Percentiles rank a stretch among this genome's conserved stretches.
These are phyloP conservation scores for Hemisphaericaspora xylanilytica DNA, from an alignment of 1,139 yeast species.

Conservation along the genomic window DNA sequence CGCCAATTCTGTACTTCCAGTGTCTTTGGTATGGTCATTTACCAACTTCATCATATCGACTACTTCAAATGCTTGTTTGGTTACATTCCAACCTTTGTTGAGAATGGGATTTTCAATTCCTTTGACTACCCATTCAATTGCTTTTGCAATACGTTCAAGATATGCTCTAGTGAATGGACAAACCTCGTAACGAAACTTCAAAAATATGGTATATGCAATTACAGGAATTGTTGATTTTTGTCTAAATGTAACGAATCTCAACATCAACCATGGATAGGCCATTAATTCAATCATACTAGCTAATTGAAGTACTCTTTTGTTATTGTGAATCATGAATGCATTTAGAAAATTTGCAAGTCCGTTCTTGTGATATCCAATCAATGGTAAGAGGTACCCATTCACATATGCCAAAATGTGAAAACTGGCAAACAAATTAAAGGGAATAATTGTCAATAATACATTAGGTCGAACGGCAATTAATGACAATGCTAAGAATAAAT, in stretches of 20 bases:
- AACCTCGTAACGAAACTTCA: slow-evolving; percentile 76
- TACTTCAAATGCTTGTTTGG: slow-evolving; percentile 48
- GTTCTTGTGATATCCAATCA: slow-evolving; percentile 48
- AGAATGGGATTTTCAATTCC: slow-evolving; percentile 59
- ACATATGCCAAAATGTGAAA: slow-evolving; percentile 60
- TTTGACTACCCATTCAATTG: slow-evolving; percentile 62
- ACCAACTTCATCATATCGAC: slow-evolving; percentile 32
- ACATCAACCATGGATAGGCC: slow-evolving; percentile 47
- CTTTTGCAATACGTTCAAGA: slow-evolving; percentile 68
- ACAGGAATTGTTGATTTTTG: slow-evolving; percentile 63
- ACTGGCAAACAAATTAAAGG: slow-evolving; percentile 56
- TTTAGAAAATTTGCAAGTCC: slow-evolving; percentile 43
- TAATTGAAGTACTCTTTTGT: slow-evolving; percentile 66
- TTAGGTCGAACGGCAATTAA: slow-evolving; percentile 36
- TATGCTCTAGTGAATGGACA: slow-evolving; percentile 72
- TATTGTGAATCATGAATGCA: slow-evolving; percentile 58
- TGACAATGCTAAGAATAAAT: slow-evolving; percentile 42
- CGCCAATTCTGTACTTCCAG: slow-evolving; percentile 10
- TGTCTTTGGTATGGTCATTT: slow-evolving; percentile 36
- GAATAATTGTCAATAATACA: slow-evolving; percentile 45
- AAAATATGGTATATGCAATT: slow-evolving; percentile 58
- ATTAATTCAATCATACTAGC: slow-evolving; percentile 71
- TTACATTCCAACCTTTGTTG: slow-evolving; percentile 59
- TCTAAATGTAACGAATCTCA: slow-evolving; percentile 61
- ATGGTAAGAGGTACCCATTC: slow-evolving; percentile 67